Evolutionary conservation across 805 yeast species (phyloP), one percentile per base, ranked within the genome.

Genomic region (Saccharomycopsis javanensis): DNA sequence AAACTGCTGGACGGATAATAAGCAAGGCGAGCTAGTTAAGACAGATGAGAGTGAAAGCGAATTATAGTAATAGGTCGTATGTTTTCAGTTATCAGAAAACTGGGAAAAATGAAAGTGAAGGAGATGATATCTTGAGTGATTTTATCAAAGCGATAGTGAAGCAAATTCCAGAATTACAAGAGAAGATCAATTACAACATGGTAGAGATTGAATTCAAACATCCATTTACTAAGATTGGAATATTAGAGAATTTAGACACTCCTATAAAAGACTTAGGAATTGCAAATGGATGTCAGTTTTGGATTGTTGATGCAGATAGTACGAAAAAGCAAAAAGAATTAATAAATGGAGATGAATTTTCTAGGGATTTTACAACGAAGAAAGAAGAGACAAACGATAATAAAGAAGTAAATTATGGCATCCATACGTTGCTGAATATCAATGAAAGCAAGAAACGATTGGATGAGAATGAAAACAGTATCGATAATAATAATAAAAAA

Each of bases 221-320:
- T 23, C 59, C 59, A 15, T 53, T 53, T 18, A 46, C 30, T 27
- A 53, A 34, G 15, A 28, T 57, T 5, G 54, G 45, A 20, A 28
- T 57, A 7, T n/a, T 57, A 11, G 42, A 37, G 6, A 53, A 38
- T 31, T n/a, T 57, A 2, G 56, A 53, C 6, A 15, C 27, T 25
- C 18, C 54, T 4, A 37, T 57, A 15, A 20, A 37, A 13, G 54
- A 34, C 15, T 10, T 57, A 7, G 59, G 59, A 25, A 37, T 57
- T 11, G 50, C 27, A 35, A 46, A 27, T 27, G 56, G 56, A n/a
- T 38, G 45, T 13, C 59, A 57, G 27, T 25, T 57, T 11, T 57
- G 59, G 59, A 16, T 56, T 11, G 8, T 15, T 15, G 56, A 53
- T n/a, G 35, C 25, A 5, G 15, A 15, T 33, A 18, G 23, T n/a